Conservation (phyloP, 306 rosid species). For the Prunus mongolica region DNA sequence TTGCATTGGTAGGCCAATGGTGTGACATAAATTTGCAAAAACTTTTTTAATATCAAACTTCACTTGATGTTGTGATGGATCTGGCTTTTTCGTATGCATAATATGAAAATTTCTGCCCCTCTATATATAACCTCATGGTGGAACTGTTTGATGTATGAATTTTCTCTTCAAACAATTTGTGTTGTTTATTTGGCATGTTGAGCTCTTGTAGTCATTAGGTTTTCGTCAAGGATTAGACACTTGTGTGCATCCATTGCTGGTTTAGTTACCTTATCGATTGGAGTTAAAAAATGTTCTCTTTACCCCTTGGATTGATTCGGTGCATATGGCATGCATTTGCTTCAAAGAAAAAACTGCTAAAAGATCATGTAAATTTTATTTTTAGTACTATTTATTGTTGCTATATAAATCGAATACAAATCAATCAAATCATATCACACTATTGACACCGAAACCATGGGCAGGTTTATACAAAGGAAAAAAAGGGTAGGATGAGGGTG, state of each 20-base stretch:
- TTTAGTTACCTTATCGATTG: neutral
- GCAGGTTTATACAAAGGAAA: constrained; percentile 17
- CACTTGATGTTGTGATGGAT: neutral
- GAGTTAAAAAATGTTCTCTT: neutral
- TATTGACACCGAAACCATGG: constrained; percentile 26
- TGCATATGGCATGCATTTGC: too few relatives aligned
- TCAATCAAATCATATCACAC: constrained; percentile 13
- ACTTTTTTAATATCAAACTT: neutral
- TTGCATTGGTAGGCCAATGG: constrained; percentile 12
- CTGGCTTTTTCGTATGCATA: neutral
- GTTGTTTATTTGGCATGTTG: neutral
- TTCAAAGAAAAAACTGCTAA: too few relatives aligned
- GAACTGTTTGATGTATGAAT: neutral
- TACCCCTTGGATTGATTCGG: neutral
- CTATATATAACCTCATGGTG: neutral
- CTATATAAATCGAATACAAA: constrained; percentile 25
- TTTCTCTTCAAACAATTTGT: neutral
- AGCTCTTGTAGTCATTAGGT: neutral
- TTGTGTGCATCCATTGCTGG: neutral
- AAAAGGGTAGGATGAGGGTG: neutral
- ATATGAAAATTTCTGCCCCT: neutral
- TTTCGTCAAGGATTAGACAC: neutral
- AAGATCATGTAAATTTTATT: too few relatives aligned
- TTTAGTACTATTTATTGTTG: neutral
- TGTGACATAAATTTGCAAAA: constrained; percentile 18